Evolutionary conservation across 257 asterid species (phyloP).

Genomic region (Coffea eugenioides): DNA sequence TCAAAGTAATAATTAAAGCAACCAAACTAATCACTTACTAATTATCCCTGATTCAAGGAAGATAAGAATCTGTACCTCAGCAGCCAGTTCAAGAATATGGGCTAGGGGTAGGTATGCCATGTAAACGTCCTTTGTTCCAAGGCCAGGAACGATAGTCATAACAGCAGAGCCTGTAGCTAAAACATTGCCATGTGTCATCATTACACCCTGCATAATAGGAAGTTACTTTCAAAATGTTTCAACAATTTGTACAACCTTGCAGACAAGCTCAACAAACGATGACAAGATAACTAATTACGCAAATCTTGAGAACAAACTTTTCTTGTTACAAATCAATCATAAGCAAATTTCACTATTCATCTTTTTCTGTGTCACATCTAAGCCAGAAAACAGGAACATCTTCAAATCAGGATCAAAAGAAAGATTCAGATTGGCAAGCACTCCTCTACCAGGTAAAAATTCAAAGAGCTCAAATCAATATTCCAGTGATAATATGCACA

Average conservation of each 20-base stretch:
- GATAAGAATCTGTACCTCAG: slow-evolving; percentile 61
- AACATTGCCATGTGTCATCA: slow-evolving; percentile 95
- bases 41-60: neutral
- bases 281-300: neutral
- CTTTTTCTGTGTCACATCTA: neutral
- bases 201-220: slow-evolving; percentile 67
- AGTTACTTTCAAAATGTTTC: neutral
- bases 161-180: slow-evolving; percentile 94
- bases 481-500: neutral
- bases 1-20: slow-evolving; percentile 8
- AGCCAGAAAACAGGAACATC: neutral
- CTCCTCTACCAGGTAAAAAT: neutral
- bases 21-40: neutral
- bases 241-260: neutral
- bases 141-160: slow-evolving; percentile 78
- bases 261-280: neutral
- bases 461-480: neutral
- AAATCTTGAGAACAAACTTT: no score
- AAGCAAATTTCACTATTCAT: neutral
- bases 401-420: neutral
- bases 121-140: slow-evolving; percentile 74
- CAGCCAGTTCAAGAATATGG: slow-evolving; percentile 95
- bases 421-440: slow-evolving; percentile 1
- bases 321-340: neutral
- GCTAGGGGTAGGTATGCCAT: slow-evolving; percentile 95